Base-by-base conservation (phyloP, 1,139 yeast species). In the Geotrichum siamense region DNA sequence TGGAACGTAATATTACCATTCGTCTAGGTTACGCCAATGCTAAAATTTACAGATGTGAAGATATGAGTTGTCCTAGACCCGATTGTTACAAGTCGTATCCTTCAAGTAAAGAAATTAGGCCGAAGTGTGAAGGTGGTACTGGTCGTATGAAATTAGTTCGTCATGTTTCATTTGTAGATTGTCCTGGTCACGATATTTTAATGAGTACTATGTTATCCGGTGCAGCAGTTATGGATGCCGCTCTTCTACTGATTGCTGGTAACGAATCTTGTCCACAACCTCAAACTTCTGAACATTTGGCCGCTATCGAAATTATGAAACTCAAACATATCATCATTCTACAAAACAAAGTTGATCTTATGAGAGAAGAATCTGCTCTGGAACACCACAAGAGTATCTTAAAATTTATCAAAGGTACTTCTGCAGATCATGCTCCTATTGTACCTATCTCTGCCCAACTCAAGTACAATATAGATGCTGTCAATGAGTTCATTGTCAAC, bases 141-240 rank as follows among this genome's bases (percentile, higher is more conserved):
- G 71, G 73, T 47, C 84, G 95, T 63, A 89, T 87, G 68, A 76
- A 78, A 59, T 74, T 93, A 55, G 79, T 87, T 41, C 86, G 99
- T 69, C 99, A 93, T 64, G 98, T 93, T 46, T 87, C 96, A 5
- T 93, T 93, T 59, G 98, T 93, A 50, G 99, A 93, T 13, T 93
- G 98, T 73, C 99, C 99, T 49, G 99, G 98, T 65, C 99, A 93
- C 84, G 99, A 93, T 75, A 91, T 93, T 73, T 81, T 93, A 66
- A 93, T 93, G 98, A 87, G 97, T 76, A 93, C 98, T 56, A 93
- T 93, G 99, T 81, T 93, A 78, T 89, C 97, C 41, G 99, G 99
- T 65, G 99, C 99, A 33, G 99, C 99, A 13, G 98, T 93, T 55
- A 93, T 93, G 99, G 99, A 93, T 68, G 99, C 98, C 48, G 99